Evolutionary conservation across 23 red algal genomes (phyloP).

Genomic region (Gracilariopsis chorda): DNA sequence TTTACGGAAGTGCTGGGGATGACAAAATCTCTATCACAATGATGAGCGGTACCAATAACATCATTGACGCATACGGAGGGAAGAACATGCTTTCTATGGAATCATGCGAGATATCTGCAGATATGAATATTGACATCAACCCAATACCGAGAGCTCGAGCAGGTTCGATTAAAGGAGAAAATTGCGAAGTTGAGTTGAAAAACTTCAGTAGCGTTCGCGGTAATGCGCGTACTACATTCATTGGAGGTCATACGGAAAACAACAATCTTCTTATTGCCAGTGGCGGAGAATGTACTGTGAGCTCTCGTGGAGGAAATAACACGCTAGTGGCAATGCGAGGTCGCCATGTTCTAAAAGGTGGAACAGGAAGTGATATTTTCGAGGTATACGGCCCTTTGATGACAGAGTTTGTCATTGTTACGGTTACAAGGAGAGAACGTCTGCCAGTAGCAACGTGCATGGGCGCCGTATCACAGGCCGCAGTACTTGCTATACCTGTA

Average conservation of each 20-base stretch:
- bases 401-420: not conserved
- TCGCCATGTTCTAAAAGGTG: not conserved
- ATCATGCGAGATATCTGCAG: not conserved
- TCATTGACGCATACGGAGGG: not conserved
- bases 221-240: not conserved
- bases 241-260: not conserved
- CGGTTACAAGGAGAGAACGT: not conserved
- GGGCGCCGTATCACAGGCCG: no score
- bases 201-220: not conserved
- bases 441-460: not conserved
- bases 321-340: slow-evolving; percentile 13
- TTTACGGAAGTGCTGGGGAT: not conserved
- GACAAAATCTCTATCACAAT: not conserved
- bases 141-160: not conserved
- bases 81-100: slow-evolving; percentile 4
- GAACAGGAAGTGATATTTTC: not conserved
- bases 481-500: not conserved
- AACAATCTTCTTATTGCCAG: not conserved
- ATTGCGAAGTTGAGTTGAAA: not conserved
- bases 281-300: not conserved
- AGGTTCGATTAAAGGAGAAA: not conserved
- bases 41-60: not conserved
- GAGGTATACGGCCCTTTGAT: not conserved
- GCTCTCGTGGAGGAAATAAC: not conserved
- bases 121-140: not conserved